Base-by-base conservation (phyloP, 768 basidiomycete species). In the Rubroboletus pulcherrimus region DNA sequence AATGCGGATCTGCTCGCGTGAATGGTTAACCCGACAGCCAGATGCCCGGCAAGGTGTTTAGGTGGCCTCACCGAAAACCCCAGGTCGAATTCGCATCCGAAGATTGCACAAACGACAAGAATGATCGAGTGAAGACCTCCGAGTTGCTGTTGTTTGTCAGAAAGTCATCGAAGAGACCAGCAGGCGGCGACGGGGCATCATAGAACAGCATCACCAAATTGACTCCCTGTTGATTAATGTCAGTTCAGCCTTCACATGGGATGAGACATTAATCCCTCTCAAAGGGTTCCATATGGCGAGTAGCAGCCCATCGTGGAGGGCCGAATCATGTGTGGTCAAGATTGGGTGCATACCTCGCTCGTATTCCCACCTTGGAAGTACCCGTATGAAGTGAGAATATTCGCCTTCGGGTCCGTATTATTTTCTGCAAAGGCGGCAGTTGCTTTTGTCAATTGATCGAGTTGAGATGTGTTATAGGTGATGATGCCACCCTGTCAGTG, bases 191-290 rank as follows among this genome's bases (percentile, higher is more conserved):
- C 39, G 69, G 83, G 0, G 59, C 79, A 60, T 87, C 80, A 59
- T 87, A 86, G 67, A 87, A 87, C 24, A 87, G 49, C 4, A 81
- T 51, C 8, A 70, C 66, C 53, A 66, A 63, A 47, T 56, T 54
- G 33, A 61, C 35, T 40, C n/a, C 41, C 55, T 63, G 35, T 49
- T 19, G 39, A 48, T 44, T 21, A 40, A 43, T 43, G 44, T 66
- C 42, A 58, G 44, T 44, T 41, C 47, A 9, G 14, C 26, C 24
- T 53, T 58, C 54, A 42, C 34, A 49, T 43, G 45, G 31, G 29
- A 51, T 26, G 34, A 24, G 46, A 41, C 26, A 54, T 43, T 49
- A 43, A 49, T 39, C 35, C 43, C 21, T 24, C 29, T 50, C 44
- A 29, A 45, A 42, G 10, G 42, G 38, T 40, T 29, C 17, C 21